Conservation (phyloP, 1,284 basidiomycete species). For the Meira nashicola region DNA sequence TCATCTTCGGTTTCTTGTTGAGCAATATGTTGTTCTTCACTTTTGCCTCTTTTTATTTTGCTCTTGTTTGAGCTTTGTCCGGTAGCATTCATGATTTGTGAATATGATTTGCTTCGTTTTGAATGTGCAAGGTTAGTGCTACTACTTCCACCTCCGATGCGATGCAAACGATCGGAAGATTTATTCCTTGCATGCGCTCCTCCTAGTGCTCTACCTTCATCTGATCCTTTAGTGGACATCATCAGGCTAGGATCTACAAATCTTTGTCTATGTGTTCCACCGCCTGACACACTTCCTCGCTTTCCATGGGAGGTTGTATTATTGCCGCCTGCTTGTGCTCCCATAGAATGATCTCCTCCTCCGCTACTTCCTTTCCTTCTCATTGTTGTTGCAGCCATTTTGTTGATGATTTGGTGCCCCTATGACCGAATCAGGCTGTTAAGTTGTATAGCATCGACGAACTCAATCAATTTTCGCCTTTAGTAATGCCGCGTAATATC, state of each 20-base stretch:
- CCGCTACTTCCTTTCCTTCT: neutral
- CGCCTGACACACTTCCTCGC: neutral
- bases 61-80: constrained; percentile 15
- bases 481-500: too few relatives aligned
- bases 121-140: constrained; percentile 23
- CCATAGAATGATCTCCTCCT: neutral
- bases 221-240: constrained; percentile 29
- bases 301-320: neutral
- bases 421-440: too few relatives aligned
- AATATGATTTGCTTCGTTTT: constrained; percentile 38
- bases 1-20: constrained; percentile 12
- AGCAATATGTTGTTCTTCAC: neutral
- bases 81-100: constrained; percentile 23
- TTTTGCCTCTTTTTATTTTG: constrained; percentile 11
- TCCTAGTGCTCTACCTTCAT: constrained; percentile 13
- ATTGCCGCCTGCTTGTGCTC: neutral
- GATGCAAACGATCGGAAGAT: constrained; percentile 34
- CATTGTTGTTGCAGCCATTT: neutral
- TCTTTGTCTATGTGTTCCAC: neutral
- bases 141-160: constrained; percentile 22
- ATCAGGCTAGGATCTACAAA: constrained; percentile 27
- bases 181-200: constrained; percentile 20
- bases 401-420: too few relatives aligned
- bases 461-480: too few relatives aligned
- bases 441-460: too few relatives aligned